phyloP scores from a whole-genome alignment of 1,139 yeast species.

The Debaryomyces udenii region DNA sequence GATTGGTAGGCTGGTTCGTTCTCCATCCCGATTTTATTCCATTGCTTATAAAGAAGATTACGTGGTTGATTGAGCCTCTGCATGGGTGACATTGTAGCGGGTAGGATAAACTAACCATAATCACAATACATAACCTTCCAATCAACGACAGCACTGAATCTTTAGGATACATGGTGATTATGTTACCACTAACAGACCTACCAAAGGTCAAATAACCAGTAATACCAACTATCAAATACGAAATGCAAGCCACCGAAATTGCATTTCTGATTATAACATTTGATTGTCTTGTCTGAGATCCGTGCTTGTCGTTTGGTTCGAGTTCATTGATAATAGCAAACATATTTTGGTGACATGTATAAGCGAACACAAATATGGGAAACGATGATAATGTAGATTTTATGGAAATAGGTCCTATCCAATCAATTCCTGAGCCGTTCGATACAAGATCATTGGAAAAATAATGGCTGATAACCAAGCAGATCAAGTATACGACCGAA shows the following conservation, averaged over 20 bases:
- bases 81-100: constrained; percentile 83
- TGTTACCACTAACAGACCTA: constrained; percentile 64
- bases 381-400: constrained; percentile 53
- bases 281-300: constrained; percentile 55
- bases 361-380: constrained; percentile 93
- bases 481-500: constrained; percentile 75
- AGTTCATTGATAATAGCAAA: constrained; percentile 84
- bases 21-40: constrained; percentile 27
- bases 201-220: constrained; percentile 91
- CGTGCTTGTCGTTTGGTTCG: constrained; percentile 30
- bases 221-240: constrained; percentile 73
- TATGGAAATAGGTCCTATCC: constrained; percentile 43
- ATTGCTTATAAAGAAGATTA: constrained; percentile 52
- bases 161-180: constrained; percentile 69
- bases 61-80: constrained; percentile 71
- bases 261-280: constrained; percentile 59
- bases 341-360: constrained; percentile 94
- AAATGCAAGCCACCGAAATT: constrained; percentile 60
- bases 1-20: constrained; percentile 4
- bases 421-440: constrained; percentile 26
- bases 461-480: constrained; percentile 72
- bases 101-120: constrained; percentile 68
- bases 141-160: constrained; percentile 59
- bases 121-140: constrained; percentile 70
- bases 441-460: constrained; percentile 39